A percentile compares a stretch with the other conserved stretches of the same genome.
phyloP scores from a whole-genome alignment of 2,329 filamentous ascomycete genomes.

The Ceratocystis ficicola region DNA sequence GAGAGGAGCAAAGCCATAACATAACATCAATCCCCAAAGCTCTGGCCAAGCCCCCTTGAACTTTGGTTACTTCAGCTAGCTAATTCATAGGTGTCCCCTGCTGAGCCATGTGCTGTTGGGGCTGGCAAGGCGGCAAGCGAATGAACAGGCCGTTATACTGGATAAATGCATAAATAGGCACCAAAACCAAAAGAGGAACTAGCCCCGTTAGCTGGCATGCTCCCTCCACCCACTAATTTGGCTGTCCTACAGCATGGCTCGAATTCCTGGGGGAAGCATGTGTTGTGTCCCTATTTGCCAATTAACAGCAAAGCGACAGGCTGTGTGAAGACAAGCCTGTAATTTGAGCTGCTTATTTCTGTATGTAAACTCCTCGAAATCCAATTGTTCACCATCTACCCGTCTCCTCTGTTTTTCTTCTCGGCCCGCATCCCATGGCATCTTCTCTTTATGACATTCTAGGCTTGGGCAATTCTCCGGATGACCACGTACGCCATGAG shows the following conservation, averaged over 20 bases:
- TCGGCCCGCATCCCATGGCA: conserved; percentile 27
- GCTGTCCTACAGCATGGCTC: neutral
- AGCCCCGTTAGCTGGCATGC: neutral
- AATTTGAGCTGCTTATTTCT: too few species aligned
- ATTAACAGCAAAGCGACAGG: too few species aligned
- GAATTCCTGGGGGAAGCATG: neutral
- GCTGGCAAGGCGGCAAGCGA: neutral
- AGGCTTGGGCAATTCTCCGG: conserved; percentile 29
- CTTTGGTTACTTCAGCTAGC: neutral
- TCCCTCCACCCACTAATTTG: neutral
- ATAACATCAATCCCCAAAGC: neutral
- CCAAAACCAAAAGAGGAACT: neutral
- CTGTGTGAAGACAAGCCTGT: too few species aligned
- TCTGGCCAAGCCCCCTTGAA: conserved; percentile 1
- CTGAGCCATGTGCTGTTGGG: neutral
- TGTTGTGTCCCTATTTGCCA: too few species aligned
- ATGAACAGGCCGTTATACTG: neutral
- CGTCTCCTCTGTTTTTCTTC: neutral
- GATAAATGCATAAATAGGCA: neutral
- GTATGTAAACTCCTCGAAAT: neutral
- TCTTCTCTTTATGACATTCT: conserved; percentile 31
- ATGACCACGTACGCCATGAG: conserved; percentile 42
- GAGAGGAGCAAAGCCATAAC: neutral
- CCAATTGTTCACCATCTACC: neutral
- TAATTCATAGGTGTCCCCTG: neutral